phyloP scores from a whole-genome alignment of 2,329 filamentous ascomycete species.

The Talaromyces sp. region DNA sequence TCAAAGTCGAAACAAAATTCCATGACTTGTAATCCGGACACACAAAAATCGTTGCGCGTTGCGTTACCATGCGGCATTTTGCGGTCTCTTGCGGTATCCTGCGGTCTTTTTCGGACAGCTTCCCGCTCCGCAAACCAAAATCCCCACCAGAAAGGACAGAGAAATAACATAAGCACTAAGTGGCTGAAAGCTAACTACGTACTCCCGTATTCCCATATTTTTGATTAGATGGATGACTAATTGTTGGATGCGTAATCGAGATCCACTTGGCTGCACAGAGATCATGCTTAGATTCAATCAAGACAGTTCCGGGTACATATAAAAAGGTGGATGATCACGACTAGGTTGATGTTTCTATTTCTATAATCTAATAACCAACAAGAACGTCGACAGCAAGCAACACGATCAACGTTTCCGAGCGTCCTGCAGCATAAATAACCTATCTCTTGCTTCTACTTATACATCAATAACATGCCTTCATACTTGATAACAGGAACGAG shows the following conservation, averaged over 20 bases:
- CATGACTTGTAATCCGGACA: no score
- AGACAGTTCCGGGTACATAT: background rate
- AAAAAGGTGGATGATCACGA: background rate
- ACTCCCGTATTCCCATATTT: background rate
- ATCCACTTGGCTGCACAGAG: background rate
- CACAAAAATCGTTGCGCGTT: background rate
- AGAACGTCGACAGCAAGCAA: background rate
- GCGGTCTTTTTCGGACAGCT: background rate
- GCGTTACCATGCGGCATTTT: background rate
- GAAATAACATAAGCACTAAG: background rate
- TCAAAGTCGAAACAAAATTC: no score
- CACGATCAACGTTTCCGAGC: background rate
- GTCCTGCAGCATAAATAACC: background rate
- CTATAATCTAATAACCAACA: background rate
- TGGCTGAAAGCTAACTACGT: background rate
- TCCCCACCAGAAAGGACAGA: background rate
- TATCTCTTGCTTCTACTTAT: background rate
- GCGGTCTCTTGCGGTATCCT: background rate
- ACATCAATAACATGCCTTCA: conserved; percentile 7
- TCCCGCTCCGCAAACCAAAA: background rate
- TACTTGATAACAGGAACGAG: conserved; percentile 12
- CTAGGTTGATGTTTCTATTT: background rate
- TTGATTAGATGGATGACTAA: background rate
- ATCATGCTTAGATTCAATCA: no score
- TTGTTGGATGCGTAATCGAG: background rate